Evolutionary conservation across 2,329 filamentous ascomycete species (phyloP), one percentile per base, ranked within the genome.

Genomic region (Thermomyces lanuginosus): DNA sequence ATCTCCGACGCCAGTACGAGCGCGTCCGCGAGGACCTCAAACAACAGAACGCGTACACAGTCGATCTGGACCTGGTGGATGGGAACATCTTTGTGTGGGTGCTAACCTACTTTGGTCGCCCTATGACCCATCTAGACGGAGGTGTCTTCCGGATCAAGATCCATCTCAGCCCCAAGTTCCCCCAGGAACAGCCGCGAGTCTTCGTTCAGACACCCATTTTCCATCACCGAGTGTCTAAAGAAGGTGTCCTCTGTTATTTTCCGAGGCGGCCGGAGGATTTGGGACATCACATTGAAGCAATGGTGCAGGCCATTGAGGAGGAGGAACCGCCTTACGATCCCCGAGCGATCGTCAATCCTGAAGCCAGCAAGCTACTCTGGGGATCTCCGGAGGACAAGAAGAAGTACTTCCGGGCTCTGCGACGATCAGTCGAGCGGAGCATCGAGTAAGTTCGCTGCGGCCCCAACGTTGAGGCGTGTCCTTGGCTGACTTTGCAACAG

Each of bases 121-220:
- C 83, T 1, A 91, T 89, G 76, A 92, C 83, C 4, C 83, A 92
- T 39, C 68, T 95, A 2, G 86, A 95, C 41, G 86, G 84, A 9
- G 83, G 86, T 2, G 67, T 95, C 34, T 86, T 95, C 58, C 71
- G 70, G 34, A 76, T 93, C 49, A 76, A 66, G 41, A 63, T 95
- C 29, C 64, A 63, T 42, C 75, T 95, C 42, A 92, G 82, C 41
- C 75, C 81, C 4, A 69, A 72, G 4, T 95, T 93, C 44, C 89
- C 89, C 0, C 71, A 80, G 21, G 80, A 91, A 40, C 81, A 92
- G 42, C 89, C 86, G 13, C 73, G 86, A 17, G 76, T 84, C 29
- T 73, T 66, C 35, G 74, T 93, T 36, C 69, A 83, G 42, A 86
- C 81, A 0, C 66, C 69, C 3, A 66, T 95, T 10, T 93, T 86